Percentiles rank a stretch among this genome's conserved stretches.
Evolutionary conservation across 176 grass and related monocot species (phyloP).

Genomic region (Oryza glumipatula): DNA sequence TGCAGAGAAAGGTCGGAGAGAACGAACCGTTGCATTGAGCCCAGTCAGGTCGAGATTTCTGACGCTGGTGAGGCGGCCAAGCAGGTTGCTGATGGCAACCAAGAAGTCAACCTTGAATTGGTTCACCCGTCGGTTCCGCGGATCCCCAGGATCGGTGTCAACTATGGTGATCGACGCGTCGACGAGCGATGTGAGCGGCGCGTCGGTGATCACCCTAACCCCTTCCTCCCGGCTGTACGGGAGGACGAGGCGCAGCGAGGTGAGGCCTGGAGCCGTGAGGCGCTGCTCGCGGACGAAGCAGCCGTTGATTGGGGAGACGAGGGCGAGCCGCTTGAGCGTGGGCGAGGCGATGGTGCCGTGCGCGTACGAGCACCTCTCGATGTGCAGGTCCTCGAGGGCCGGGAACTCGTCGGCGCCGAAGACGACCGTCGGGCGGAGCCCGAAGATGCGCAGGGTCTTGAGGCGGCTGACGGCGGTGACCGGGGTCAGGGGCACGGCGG

Average conservation of each 20-base stretch:
- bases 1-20: background rate
- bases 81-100: background rate
- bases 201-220: background rate
- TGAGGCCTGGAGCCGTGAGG: conserved; percentile 17
- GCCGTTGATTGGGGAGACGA: background rate
- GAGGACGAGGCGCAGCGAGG: background rate
- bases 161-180: background rate
- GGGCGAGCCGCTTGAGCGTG: conserved; percentile 9
- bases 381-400: conserved; percentile 6
- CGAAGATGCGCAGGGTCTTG: background rate
- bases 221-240: background rate
- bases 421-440: background rate
- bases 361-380: background rate
- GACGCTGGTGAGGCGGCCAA: background rate
- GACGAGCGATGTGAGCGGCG: background rate
- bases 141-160: background rate
- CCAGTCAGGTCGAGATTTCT: background rate
- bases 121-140: background rate
- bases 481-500: background rate
- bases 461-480: background rate
- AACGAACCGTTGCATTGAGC: background rate
- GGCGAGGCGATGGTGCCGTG: background rate
- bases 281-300: background rate
- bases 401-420: background rate
- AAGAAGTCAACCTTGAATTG: background rate